Percentiles rank a stretch among this genome's conserved stretches.
These are phyloP conservation scores for Boechera divaricarpa DNA, from an alignment of 345 rosid genomes.

Conservation along the genomic window DNA sequence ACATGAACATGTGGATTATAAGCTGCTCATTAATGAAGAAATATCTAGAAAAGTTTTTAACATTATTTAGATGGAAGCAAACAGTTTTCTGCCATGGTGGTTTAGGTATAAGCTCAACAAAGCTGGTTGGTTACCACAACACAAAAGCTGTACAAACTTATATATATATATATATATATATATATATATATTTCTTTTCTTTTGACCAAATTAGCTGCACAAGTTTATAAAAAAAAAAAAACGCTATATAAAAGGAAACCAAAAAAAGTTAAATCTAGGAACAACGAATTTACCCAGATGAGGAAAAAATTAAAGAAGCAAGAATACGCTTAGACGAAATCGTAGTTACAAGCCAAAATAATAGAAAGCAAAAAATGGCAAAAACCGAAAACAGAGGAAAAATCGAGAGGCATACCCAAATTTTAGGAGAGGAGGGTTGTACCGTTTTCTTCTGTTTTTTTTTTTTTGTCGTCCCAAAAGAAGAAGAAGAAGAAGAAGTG, in stretches of 20 bases:
- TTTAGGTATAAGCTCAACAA: slow-evolving; percentile 31
- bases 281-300: background rate
- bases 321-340: background rate
- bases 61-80: background rate
- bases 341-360: slow-evolving; percentile 1
- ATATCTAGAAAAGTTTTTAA: background rate
- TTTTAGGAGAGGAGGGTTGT: slow-evolving; percentile 27
- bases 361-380: background rate
- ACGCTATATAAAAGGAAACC: too few species aligned
- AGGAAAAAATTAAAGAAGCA: background rate
- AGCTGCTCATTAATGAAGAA: slow-evolving; percentile 15
- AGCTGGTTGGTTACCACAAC: slow-evolving; percentile 31
- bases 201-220: background rate
- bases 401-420: slow-evolving; percentile 33
- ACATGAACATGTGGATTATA: slow-evolving; percentile 29
- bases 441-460: slow-evolving; percentile 28
- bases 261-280: background rate
- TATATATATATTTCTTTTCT: too few species aligned
- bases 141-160: slow-evolving; percentile 16
- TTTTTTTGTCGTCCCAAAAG: background rate
- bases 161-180: too few species aligned
- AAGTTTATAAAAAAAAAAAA: background rate
- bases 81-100: background rate
- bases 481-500: slow-evolving; percentile 34
- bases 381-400: slow-evolving; percentile 25